Conservation (phyloP, 2,329 filamentous ascomycete genomes). For the Eutypa lata region DNA sequence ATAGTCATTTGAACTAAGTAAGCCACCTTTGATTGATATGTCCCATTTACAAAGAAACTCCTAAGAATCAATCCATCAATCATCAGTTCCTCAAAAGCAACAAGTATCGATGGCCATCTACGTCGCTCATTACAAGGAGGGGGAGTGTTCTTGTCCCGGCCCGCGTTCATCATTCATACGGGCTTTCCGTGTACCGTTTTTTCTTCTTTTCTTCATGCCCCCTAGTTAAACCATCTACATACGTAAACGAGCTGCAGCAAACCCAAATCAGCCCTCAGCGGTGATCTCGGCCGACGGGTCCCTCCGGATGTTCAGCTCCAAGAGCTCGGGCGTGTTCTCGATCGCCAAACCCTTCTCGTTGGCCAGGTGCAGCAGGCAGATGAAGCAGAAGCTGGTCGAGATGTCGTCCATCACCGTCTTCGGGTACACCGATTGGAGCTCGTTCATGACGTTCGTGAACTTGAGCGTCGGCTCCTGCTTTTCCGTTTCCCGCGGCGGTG, state of each 20-base stretch:
- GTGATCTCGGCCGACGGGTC: slow-evolving; percentile 59
- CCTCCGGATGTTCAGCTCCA: slow-evolving; percentile 59
- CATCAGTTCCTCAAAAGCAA: too few relatives aligned
- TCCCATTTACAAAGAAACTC: too few relatives aligned
- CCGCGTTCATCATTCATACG: neutral
- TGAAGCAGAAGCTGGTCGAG: slow-evolving; percentile 90
- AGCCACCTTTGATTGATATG: too few relatives aligned
- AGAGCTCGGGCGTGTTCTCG: slow-evolving; percentile 56
- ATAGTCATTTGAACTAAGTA: neutral
- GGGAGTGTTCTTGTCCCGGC: neutral
- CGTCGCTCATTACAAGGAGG: neutral
- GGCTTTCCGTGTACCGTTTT: neutral
- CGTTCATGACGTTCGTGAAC: slow-evolving; percentile 91
- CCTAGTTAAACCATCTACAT: too few relatives aligned
- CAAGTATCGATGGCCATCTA: neutral
- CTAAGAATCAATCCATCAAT: too few relatives aligned
- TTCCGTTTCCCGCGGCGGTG: slow-evolving; percentile 24
- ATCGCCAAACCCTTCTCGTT: slow-evolving; percentile 90
- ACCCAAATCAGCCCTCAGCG: slow-evolving; percentile 18
- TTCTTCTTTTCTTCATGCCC: neutral
- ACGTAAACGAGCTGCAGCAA: too few relatives aligned
- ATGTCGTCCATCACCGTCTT: slow-evolving; percentile 88
- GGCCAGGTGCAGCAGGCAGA: slow-evolving; percentile 83
- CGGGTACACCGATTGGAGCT: slow-evolving; percentile 80
- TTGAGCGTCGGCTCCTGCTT: slow-evolving; percentile 58